Percentiles rank a stretch among this genome's conserved stretches.
These are phyloP conservation scores for Cystofilobasidium bisporidii DNA, from an alignment of 768 basidiomycete species.

Conservation along the genomic window DNA sequence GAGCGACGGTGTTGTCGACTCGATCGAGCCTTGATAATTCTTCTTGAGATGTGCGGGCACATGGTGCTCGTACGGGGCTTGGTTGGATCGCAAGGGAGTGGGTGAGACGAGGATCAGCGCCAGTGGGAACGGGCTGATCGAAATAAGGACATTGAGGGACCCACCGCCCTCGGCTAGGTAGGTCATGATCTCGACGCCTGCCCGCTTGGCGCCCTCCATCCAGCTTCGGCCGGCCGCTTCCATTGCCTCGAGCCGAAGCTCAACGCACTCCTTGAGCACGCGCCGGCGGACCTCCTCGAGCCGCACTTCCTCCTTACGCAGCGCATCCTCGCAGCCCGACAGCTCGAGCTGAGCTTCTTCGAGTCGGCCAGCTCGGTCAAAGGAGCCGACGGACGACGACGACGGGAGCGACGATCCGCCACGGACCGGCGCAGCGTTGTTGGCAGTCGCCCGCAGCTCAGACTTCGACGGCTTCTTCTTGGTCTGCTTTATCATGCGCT, in stretches of 20 bases:
- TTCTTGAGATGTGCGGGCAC: conserved; percentile 9
- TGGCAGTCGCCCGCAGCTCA: conserved; percentile 2
- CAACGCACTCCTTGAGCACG: conserved; percentile 18
- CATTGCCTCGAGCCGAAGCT: conserved; percentile 18
- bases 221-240: conserved; percentile 10
- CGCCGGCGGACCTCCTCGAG: conserved; percentile 23
- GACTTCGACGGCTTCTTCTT: conserved; percentile 28
- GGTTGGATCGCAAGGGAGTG: neutral
- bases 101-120: neutral
- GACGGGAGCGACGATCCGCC: conserved; percentile 8
- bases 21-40: conserved; percentile 22
- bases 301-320: conserved; percentile 14
- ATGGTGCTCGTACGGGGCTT: conserved; percentile 23
- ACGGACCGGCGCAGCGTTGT: neutral
- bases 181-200: conserved; percentile 20
- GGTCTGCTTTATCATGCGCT: conserved; percentile 28
- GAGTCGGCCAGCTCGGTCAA: conserved; percentile 16
- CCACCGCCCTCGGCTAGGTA: conserved; percentile 25
- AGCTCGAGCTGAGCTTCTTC: conserved; percentile 29
- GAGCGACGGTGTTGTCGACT: conserved; percentile 24
- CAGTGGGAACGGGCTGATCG: too few species aligned
- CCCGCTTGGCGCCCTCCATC: conserved; percentile 22
- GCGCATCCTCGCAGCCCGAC: conserved; percentile 25
- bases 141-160: too few species aligned
- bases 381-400: conserved; percentile 14